phyloP scores from a whole-genome alignment of 768 basidiomycete genomes.

The Rhodotorula babjevae region DNA sequence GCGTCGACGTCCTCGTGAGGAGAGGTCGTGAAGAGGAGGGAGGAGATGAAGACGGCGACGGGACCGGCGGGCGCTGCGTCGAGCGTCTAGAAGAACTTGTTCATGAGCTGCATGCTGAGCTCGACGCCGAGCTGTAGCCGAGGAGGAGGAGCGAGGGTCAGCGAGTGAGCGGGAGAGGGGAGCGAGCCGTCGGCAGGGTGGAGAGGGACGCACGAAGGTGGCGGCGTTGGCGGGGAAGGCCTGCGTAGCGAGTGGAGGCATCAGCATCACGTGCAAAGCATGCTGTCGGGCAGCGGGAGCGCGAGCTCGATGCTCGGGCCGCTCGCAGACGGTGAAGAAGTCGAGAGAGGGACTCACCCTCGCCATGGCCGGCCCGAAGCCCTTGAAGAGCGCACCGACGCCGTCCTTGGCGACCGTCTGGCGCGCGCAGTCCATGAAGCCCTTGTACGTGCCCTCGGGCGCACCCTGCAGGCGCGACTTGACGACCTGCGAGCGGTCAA shows the following conservation, averaged over 20 bases:
- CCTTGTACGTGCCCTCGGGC: slow-evolving; percentile 93
- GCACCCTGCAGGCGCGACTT: slow-evolving; percentile 96
- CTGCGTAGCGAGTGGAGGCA: neutral
- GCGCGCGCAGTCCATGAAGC: slow-evolving; percentile 82
- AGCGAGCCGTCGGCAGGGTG: neutral
- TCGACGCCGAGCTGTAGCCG: slow-evolving; percentile 78
- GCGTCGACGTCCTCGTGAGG: too few species aligned
- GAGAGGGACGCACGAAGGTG: slow-evolving; percentile 65
- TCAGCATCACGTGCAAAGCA: neutral
- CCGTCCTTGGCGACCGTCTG: slow-evolving; percentile 91
- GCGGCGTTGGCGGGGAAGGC: slow-evolving; percentile 98
- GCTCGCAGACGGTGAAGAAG: too few species aligned
- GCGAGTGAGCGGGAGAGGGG: neutral
- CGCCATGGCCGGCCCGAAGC: slow-evolving; percentile 95
- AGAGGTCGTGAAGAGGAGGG: too few species aligned
- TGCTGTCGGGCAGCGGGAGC: too few species aligned
- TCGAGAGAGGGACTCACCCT: slow-evolving; percentile 25
- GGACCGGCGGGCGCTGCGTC: neutral
- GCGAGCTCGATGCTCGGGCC: too few species aligned
- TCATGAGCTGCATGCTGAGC: slow-evolving; percentile 74
- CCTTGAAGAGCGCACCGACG: slow-evolving; percentile 79
- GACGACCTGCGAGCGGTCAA: slow-evolving; percentile 60
- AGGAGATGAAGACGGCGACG: neutral
- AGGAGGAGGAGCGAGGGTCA: slow-evolving; percentile 30
- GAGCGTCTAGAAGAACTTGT: slow-evolving; percentile 55